Conservation (phyloP, 2,329 filamentous ascomycete species). For the Pseudocercospora cruenta region DNA sequence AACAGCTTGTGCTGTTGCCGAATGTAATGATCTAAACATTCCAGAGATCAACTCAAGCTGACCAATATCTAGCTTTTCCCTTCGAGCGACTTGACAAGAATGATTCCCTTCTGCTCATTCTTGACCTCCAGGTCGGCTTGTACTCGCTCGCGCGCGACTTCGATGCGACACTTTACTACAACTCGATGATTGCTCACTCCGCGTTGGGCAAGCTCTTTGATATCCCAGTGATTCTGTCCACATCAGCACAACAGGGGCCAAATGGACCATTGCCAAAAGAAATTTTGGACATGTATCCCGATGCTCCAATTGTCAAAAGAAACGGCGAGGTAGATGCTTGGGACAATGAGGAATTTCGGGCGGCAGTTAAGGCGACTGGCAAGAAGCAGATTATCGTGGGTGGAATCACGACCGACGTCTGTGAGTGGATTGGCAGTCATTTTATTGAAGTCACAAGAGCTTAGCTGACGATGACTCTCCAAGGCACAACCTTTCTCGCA, state of each 20-base stretch:
- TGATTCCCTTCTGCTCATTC: constrained; percentile 55
- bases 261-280: constrained; percentile 73
- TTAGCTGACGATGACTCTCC: neutral
- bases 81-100: constrained; percentile 48
- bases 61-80: constrained; percentile 24
- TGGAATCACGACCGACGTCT: constrained; percentile 76
- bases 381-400: constrained; percentile 72
- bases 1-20: constrained; percentile 11
- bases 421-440: constrained; percentile 44
- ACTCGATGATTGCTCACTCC: constrained; percentile 70
- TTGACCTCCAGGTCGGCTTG: constrained; percentile 65
- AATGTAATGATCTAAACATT: constrained; percentile 13
- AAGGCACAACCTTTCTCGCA: constrained; percentile 70
- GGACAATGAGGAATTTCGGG: constrained; percentile 72
- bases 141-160: constrained; percentile 67
- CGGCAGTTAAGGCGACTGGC: constrained; percentile 65
- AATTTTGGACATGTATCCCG: constrained; percentile 66
- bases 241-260: constrained; percentile 68
- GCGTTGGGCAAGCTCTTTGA: constrained; percentile 68
- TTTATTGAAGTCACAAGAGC: neutral
- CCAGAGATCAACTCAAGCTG: neutral
- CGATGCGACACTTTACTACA: constrained; percentile 65
- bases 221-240: constrained; percentile 70
- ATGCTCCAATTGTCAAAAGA: constrained; percentile 67
- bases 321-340: constrained; percentile 76